Evolutionary conservation across 768 basidiomycete genomes (phyloP).

Genomic region (Termitomyces sp.): DNA sequence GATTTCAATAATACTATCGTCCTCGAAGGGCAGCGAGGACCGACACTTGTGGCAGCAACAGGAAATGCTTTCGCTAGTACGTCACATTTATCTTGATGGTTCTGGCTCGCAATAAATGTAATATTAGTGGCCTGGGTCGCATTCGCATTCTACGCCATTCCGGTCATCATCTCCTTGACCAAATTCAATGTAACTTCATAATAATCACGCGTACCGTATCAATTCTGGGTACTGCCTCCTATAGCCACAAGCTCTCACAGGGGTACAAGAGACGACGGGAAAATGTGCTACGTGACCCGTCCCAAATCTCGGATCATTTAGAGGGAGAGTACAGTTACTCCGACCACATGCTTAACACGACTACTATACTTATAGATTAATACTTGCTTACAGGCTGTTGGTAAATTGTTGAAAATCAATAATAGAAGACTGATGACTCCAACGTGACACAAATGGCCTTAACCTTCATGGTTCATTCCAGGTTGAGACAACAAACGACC

Average conservation of each 20-base stretch:
- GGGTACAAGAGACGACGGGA: not conserved
- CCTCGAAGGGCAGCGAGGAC: slow-evolving; percentile 45
- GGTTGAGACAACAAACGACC: not conserved
- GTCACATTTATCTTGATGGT: slow-evolving; percentile 19
- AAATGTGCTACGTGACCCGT: not conserved
- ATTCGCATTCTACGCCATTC: slow-evolving; percentile 68
- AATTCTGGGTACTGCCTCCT: not conserved
- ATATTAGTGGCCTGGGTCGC: slow-evolving; percentile 71
- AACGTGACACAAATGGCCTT: not conserved
- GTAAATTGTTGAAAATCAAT: not conserved
- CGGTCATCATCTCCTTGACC: slow-evolving; percentile 61
- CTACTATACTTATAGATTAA: not conserved
- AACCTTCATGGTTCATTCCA: not conserved
- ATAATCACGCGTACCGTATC: not conserved
- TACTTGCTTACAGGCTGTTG: not conserved
- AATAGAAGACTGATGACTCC: not conserved
- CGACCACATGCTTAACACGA: not conserved
- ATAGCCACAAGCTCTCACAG: not conserved
- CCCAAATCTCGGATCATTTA: not conserved
- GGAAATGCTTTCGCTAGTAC: slow-evolving; percentile 74
- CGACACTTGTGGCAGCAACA: slow-evolving; percentile 53
- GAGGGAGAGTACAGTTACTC: not conserved
- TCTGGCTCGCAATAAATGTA: not conserved
- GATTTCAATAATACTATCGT: slow-evolving; percentile 69
- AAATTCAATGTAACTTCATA: slow-evolving; percentile 55